Base-by-base conservation (phyloP, 2,329 filamentous ascomycete species). In the Bertia moriformis region DNA sequence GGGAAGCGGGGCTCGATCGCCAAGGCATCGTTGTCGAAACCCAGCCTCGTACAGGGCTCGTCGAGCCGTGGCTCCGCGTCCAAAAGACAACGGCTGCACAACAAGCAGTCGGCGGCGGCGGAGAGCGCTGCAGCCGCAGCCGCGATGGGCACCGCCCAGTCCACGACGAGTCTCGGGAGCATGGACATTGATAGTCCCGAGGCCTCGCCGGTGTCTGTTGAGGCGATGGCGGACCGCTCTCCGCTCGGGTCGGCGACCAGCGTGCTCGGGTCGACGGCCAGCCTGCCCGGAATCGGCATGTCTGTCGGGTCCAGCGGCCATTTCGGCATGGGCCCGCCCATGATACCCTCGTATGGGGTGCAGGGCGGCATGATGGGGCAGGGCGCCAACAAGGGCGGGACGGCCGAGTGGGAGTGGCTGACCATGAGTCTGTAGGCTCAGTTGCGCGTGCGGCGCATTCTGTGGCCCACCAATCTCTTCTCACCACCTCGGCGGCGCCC, bases 391-490 rank as follows among this genome's bases (percentile, higher is more conserved):
- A 68, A 73, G 20, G 74, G 76, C 41, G 83, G 82, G 4, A 78
- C 83, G 24, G 88, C 95, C 56, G 91, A 98, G 62, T 98, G 91
- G 91, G 91, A 98, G 61, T 98, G 91, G 91, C 66, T 98, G 50
- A 98, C 91, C 0, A 98, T 98, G 91, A 95, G 89, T 72, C 70
- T 98, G 48, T 93, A 61, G n/a, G n/a, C n/a, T n/a, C n/a, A n/a
- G n/a, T n/a, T n/a, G n/a, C n/a, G n/a, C n/a, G n/a, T n/a, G n/a
- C n/a, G n/a, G n/a, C n/a, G n/a, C n/a, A n/a, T n/a, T n/a, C n/a
- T n/a, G n/a, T n/a, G n/a, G n/a, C n/a, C n/a, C n/a, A n/a, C n/a
- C n/a, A n/a, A n/a, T n/a, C n/a, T n/a, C n/a, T n/a, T n/a, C n/a
- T n/a, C n/a, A n/a, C n/a, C n/a, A n/a, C n/a, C n/a, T n/a, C n/a